Evolutionary conservation across 768 basidiomycete genomes (phyloP), one percentile per base, ranked within the genome.

Genomic region (Boletus sp.): DNA sequence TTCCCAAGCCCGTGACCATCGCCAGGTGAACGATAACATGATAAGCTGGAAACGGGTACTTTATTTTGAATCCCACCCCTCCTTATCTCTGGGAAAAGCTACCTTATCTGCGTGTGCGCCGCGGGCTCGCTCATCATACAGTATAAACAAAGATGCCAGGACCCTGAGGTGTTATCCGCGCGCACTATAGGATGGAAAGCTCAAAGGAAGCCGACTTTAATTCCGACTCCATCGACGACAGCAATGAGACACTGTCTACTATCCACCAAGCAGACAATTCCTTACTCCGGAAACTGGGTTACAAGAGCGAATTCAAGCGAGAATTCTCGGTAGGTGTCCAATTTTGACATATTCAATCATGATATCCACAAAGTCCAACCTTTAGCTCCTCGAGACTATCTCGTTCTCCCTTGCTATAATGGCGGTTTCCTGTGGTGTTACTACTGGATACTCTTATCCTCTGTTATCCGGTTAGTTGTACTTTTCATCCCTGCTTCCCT

Each of bases 261-360:
- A 37, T 63, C 29, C 66, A 68, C 39, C 54, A 15, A 18, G 52
- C 64, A 7, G 66, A 67, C 9, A 52, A 67, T 29, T 39, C 55
- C 6, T 47, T 67, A 2, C 52, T 67, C 12, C 32, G 52, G 28
- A 67, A 67, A 42, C 65, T 67, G 20, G 65, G 65, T 11, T 67
- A 67, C 56, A 67, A 64, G 58, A 67, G 65, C 54, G 63, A 67
- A 29, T 67, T 67, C 32, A 67, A 59, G 24, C 51, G 65, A 14
- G 65, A 67, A 50, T 67, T 67, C 11, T 67, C 66, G 49, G 65
- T 42, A 42, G n/a, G 47, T 42, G 41, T 42, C 11, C 45, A 46
- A 33, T 9, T 32, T 32, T 33, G 46, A 35, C 33, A 44, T 29
- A 18, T 28, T 15, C 12, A 15, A 46, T 46, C 15, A 28, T 28